Evolutionary conservation across 176 grass and related monocot species (phyloP).

Genomic region (Bolboschoenus planiculmis): DNA sequence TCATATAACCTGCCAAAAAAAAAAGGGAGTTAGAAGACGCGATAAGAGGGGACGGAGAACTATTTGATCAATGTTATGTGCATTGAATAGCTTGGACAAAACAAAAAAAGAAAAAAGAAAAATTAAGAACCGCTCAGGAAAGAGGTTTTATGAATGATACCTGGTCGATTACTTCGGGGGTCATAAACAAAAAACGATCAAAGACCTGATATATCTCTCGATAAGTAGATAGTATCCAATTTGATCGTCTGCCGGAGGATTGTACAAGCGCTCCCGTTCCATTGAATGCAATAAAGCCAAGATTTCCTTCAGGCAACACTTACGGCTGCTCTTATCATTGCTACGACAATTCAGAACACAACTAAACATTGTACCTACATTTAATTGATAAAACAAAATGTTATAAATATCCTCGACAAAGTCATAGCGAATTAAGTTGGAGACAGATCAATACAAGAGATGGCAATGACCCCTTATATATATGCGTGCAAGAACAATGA

Average conservation of each 20-base stretch:
- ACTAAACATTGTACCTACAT: too few relatives aligned
- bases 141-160: not conserved
- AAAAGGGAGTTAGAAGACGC: not conserved
- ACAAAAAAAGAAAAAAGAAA: not conserved
- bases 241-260: not conserved
- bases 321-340: not conserved
- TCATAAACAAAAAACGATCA: not conserved
- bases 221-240: not conserved
- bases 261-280: not conserved
- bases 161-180: not conserved
- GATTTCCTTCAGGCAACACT: not conserved
- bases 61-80: not conserved
- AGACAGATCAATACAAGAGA: too few relatives aligned
- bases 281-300: not conserved
- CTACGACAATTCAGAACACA: not conserved
- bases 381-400: too few relatives aligned
- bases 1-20: not conserved
- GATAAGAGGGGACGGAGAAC: not conserved
- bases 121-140: not conserved
- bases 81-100: not conserved
- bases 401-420: too few relatives aligned
- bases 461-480: too few relatives aligned
- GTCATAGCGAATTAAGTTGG: too few relatives aligned
- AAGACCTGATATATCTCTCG: not conserved
- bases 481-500: too few relatives aligned